phyloP scores from a whole-genome alignment of 768 basidiomycete genomes.

The Hericium erinaceus region DNA sequence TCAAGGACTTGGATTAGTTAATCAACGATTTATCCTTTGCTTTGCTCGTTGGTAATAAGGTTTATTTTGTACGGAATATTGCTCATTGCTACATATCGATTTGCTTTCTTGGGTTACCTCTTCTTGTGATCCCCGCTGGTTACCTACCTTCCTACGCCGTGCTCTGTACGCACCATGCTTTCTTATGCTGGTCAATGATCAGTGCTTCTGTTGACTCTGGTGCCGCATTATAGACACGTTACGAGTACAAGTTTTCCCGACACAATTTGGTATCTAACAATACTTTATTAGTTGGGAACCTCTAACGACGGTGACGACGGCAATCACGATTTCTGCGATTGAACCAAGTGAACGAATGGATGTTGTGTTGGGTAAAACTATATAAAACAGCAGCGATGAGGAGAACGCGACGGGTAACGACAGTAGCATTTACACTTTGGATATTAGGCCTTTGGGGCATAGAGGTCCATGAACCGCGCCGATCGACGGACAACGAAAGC shows the following conservation, averaged over 20 bases:
- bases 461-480: not conserved
- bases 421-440: not conserved
- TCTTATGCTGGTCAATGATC: no score
- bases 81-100: no score
- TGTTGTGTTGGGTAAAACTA: not conserved
- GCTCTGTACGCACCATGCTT: no score
- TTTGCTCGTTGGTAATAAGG: no score
- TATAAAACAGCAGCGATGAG: not conserved
- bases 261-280: not conserved
- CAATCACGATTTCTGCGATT: not conserved
- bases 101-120: no score
- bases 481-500: not conserved
- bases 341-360: not conserved
- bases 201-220: no score
- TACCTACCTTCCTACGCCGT: no score
- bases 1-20: constrained; percentile 4
- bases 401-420: not conserved
- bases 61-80: no score
- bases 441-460: not conserved
- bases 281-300: not conserved
- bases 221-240: no score
- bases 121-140: no score
- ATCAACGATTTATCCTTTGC: no score
- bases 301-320: not conserved
- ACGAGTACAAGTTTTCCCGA: no score